These are phyloP conservation scores for Clonostachys solani DNA, from an alignment of 2,329 filamentous ascomycete species.

Conservation along the genomic window DNA sequence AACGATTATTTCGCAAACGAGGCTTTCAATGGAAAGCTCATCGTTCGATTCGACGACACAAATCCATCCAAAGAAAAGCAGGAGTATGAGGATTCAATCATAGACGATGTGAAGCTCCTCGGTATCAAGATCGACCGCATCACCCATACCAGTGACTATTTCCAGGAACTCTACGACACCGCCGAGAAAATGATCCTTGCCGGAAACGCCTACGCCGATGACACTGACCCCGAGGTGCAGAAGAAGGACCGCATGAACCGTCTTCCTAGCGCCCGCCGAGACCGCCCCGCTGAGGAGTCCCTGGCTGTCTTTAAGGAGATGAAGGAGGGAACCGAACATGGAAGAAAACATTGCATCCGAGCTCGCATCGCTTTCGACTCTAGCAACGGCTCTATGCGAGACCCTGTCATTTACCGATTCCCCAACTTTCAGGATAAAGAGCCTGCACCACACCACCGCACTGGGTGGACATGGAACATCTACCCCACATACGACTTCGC, in stretches of 20 bases:
- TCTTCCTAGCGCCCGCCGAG: slow-evolving; percentile 75
- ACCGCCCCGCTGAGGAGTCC: slow-evolving; percentile 77
- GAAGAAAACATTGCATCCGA: slow-evolving; percentile 83
- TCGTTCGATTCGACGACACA: slow-evolving; percentile 93
- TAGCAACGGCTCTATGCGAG: slow-evolving; percentile 91
- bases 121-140: slow-evolving; percentile 85
- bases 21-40: slow-evolving; percentile 85
- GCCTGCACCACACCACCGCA: slow-evolving; percentile 63
- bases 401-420: slow-evolving; percentile 93
- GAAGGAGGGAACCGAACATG: slow-evolving; percentile 79
- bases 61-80: slow-evolving; percentile 97
- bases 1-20: slow-evolving; percentile 97
- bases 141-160: slow-evolving; percentile 93
- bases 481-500: slow-evolving; percentile 93
- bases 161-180: slow-evolving; percentile 84
- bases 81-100: slow-evolving; percentile 90
- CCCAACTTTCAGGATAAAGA: slow-evolving; percentile 51
- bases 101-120: slow-evolving; percentile 87
- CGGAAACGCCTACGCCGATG: slow-evolving; percentile 89
- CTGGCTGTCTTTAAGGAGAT: slow-evolving; percentile 87
- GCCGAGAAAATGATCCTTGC: slow-evolving; percentile 80
- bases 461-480: slow-evolving; percentile 80
- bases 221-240: slow-evolving; percentile 89
- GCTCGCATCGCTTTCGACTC: slow-evolving; percentile 91
- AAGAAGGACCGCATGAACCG: slow-evolving; percentile 79